These are phyloP conservation scores for Corymbia citriodora DNA, from an alignment of 441 rosid genomes.

Conservation along the genomic window DNA sequence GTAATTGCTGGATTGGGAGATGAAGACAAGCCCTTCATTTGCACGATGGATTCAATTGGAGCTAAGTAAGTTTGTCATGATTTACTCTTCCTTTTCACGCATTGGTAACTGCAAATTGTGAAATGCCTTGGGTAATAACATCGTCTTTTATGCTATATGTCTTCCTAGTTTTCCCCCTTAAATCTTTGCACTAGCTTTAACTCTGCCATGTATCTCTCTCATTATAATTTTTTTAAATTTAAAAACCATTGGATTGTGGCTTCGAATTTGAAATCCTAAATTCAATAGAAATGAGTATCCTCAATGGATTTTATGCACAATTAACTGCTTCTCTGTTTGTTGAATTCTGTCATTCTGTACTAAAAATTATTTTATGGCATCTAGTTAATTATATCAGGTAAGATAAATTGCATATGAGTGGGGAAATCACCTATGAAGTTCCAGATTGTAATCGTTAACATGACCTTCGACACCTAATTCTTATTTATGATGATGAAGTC, in stretches of 20 bases:
- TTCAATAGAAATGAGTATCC: background rate
- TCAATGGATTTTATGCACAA: background rate
- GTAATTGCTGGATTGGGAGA: constrained; percentile 94
- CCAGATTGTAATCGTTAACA: background rate
- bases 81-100: background rate
- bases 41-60: constrained; percentile 98
- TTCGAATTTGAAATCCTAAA: background rate
- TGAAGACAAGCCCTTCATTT: constrained; percentile 91
- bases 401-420: background rate
- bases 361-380: background rate
- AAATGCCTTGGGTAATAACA: background rate
- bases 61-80: constrained; percentile 63
- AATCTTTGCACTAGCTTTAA: background rate
- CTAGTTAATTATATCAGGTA: background rate
- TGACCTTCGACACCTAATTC: background rate
- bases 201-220: background rate
- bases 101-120: background rate
- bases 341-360: background rate
- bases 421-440: background rate
- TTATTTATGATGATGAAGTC: background rate
- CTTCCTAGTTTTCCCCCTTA: background rate
- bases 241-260: background rate
- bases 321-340: background rate
- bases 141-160: background rate
- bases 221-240: background rate